These are phyloP conservation scores for Starmerella apicola DNA, from an alignment of 805 yeast genomes.

Conservation along the genomic window DNA sequence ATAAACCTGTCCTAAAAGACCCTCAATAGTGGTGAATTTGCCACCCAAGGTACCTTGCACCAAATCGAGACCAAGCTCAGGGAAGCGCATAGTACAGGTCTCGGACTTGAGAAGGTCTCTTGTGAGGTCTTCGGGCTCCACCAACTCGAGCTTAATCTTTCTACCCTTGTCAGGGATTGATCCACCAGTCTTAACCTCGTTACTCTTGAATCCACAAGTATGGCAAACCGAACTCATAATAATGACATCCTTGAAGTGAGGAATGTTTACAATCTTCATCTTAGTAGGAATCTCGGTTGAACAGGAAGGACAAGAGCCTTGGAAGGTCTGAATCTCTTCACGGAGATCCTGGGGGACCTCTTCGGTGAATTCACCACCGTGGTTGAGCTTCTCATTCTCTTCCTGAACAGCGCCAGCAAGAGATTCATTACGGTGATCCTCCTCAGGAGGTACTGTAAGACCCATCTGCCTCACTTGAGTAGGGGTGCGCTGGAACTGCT, in stretches of 20 bases:
- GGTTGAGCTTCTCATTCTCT: constrained; percentile 23
- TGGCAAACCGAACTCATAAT: constrained; percentile 92
- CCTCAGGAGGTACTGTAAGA: constrained; percentile 29
- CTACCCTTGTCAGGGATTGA: constrained; percentile 81
- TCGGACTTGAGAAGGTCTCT: constrained; percentile 92
- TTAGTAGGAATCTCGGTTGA: constrained; percentile 73
- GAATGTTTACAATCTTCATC: constrained; percentile 93
- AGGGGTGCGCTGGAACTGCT: constrained; percentile 56
- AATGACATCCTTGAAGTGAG: constrained; percentile 95
- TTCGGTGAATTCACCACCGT: constrained; percentile 47
- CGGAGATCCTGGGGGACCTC: constrained; percentile 67
- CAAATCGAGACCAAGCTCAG: constrained; percentile 81
- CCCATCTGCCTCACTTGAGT: constrained; percentile 83
- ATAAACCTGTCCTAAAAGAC: constrained; percentile 72
- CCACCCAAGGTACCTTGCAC: constrained; percentile 97
- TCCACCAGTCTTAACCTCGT: constrained; percentile 98
- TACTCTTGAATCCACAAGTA: constrained; percentile 86
- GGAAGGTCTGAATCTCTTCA: constrained; percentile 87
- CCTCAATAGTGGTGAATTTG: constrained; percentile 93
- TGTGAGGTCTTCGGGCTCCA: constrained; percentile 83
- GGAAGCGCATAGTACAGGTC: constrained; percentile 73
- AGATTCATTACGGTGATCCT: constrained; percentile 36
- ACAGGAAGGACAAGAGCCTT: constrained; percentile 88
- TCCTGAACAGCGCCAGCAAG: constrained; percentile 18
- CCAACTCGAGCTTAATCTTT: constrained; percentile 56